Base-by-base conservation (phyloP, 2,329 filamentous ascomycete species). In the Neopestalotiopsis sp. region DNA sequence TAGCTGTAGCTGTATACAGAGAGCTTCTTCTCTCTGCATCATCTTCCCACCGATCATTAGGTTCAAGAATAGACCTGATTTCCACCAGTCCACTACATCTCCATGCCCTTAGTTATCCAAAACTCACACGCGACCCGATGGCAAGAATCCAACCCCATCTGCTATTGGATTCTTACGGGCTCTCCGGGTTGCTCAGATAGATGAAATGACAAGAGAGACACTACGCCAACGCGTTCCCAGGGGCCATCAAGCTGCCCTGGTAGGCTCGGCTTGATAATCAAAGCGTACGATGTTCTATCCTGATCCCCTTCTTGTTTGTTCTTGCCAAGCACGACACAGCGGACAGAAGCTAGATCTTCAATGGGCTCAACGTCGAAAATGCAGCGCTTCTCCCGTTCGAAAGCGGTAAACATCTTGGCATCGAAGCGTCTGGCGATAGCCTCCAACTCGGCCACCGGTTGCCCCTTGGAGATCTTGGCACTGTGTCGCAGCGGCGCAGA, bases 281-380 rank as follows among this genome's bases (percentile, higher is more conserved):
- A 40, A 66, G 14, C 40, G 52, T 38, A 52, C 14, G 1, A 13
- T 7, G 0, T 66, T n/a, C n/a, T 34, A 7, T 60, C 58, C 9
- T 30, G 58, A 4, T 34, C 30, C 6, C n/a, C 28, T 14, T 14
- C 58, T 30, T 9, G 17, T 20, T 64, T 64, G 14, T 64, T 30
- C 10, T 45, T 38, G 40, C 60, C 60, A n/a, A 64, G n/a, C 17
- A 64, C 38, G 38, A 64, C 38, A 32, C 60, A 64, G 17, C 38
- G 30, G 20, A 64, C 13, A 20, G 4, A 4, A 40, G n/a, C 20
- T 10, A 45, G 13, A 13, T 64, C 60, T 12, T 10, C 6, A n/a
- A n/a, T 9, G 5, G 30, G 10, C 17, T 24, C 30, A 12, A 6
- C n/a, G 38, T 64, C 60, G 17, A 64, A 64, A 6, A 45, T 14